These are phyloP conservation scores for Mycena rosella DNA, from an alignment of 768 basidiomycete species.

Conservation along the genomic window DNA sequence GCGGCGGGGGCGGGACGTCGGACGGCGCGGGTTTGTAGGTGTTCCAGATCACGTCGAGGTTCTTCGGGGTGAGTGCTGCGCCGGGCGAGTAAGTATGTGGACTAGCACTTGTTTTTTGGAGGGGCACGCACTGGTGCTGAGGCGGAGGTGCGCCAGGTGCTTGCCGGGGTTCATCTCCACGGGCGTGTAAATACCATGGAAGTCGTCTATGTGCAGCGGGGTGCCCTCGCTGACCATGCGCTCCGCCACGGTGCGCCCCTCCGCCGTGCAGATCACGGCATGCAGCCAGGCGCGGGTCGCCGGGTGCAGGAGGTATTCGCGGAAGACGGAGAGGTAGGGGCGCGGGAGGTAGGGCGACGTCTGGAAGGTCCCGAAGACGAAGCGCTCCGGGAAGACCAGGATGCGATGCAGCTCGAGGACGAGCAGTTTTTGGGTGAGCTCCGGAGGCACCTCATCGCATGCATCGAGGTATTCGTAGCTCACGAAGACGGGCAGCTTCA, in stretches of 20 bases:
- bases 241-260: neutral
- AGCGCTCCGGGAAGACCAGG: neutral
- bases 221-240: neutral
- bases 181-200: neutral
- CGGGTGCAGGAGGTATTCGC: neutral
- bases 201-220: neutral
- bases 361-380: no score
- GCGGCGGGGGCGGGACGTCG: neutral
- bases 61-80: neutral
- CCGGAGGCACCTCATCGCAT: no score
- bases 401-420: neutral
- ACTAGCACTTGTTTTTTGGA: no score
- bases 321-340: neutral
- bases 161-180: no score
- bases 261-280: neutral
- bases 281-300: neutral
- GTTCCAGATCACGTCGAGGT: neutral
- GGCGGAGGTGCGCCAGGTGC: no score
- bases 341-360: neutral
- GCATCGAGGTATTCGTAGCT: no score
- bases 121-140: no score
- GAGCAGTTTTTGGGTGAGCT: neutral
- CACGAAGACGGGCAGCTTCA: no score
- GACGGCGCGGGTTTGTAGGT: neutral
- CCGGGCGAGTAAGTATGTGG: neutral